Evolutionary conservation across 108 stramenopile species (phyloP).

Genomic region (Chaetoceros muelleri): DNA sequence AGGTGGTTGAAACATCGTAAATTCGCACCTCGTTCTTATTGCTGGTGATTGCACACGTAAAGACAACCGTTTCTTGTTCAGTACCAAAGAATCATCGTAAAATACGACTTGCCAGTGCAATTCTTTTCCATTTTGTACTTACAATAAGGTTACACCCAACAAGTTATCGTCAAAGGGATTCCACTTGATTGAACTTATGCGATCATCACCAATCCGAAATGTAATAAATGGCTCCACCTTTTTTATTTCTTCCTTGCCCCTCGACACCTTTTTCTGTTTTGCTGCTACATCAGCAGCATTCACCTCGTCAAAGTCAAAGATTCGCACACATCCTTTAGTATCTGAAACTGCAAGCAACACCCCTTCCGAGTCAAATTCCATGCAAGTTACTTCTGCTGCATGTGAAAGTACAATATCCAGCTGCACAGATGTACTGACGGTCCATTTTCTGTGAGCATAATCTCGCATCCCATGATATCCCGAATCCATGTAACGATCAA

Average conservation of each 20-base stretch:
- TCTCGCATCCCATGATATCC: background rate
- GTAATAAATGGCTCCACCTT: background rate
- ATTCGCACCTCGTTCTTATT: background rate
- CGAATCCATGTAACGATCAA: background rate
- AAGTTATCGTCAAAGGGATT: background rate
- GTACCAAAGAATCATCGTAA: too few relatives aligned
- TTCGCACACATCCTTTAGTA: slow-evolving; percentile 11
- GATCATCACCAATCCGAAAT: background rate
- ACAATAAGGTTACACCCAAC: background rate
- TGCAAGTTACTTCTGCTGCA: slow-evolving; percentile 7
- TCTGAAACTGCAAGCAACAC: slow-evolving; percentile 24
- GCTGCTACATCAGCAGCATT: slow-evolving; percentile 11
- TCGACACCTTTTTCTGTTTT: background rate
- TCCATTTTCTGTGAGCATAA: background rate
- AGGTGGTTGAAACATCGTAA: background rate
- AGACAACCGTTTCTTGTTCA: too few relatives aligned
- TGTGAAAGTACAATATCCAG: background rate
- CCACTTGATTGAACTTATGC: background rate
- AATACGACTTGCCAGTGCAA: too few relatives aligned
- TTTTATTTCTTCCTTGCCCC: background rate
- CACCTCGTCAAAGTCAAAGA: slow-evolving; percentile 37
- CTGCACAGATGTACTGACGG: background rate
- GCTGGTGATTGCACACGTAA: too few relatives aligned
- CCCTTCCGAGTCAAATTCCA: slow-evolving; percentile 27
- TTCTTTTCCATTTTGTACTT: too few relatives aligned